Conservation (phyloP, 2,329 filamentous ascomycete genomes). For the Trichoderma oligosporum region DNA sequence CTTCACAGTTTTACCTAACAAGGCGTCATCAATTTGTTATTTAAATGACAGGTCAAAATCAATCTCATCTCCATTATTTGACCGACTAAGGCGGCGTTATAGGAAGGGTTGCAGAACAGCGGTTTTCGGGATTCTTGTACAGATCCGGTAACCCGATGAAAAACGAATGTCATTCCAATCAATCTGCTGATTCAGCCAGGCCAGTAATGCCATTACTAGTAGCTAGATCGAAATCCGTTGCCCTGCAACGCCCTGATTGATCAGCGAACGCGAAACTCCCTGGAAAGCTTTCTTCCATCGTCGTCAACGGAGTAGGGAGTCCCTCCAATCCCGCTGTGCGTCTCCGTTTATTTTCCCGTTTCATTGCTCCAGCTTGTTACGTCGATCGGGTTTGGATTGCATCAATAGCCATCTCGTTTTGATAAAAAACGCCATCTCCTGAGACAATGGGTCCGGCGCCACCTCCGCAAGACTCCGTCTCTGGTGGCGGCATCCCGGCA, state of each 20-base stretch:
- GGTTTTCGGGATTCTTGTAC: background rate
- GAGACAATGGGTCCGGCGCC: slow-evolving; percentile 16
- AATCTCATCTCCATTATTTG: too few relatives aligned
- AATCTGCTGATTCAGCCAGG: slow-evolving; percentile 11
- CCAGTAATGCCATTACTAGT: background rate
- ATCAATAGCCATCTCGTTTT: background rate
- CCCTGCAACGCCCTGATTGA: background rate
- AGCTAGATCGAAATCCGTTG: slow-evolving; percentile 3
- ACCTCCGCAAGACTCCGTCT: slow-evolving; percentile 9
- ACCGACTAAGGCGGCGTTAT: too few relatives aligned
- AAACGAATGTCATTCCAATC: too few relatives aligned
- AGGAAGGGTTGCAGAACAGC: too few relatives aligned
- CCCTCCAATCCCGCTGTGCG: slow-evolving; percentile 16
- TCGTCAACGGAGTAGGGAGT: slow-evolving; percentile 5
- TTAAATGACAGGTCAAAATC: too few relatives aligned
- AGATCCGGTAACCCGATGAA: background rate
- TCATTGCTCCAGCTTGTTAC: background rate
- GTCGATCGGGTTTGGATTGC: slow-evolving; percentile 7
- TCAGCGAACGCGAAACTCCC: background rate
- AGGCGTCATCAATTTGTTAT: too few relatives aligned
- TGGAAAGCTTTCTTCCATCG: background rate
- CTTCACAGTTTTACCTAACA: too few relatives aligned
- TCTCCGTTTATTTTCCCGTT: background rate
- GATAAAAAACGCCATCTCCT: too few relatives aligned
- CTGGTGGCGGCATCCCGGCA: slow-evolving; percentile 30